Evolutionary conservation across 768 basidiomycete genomes (phyloP).

Genomic region (Termitomyces sp.): DNA sequence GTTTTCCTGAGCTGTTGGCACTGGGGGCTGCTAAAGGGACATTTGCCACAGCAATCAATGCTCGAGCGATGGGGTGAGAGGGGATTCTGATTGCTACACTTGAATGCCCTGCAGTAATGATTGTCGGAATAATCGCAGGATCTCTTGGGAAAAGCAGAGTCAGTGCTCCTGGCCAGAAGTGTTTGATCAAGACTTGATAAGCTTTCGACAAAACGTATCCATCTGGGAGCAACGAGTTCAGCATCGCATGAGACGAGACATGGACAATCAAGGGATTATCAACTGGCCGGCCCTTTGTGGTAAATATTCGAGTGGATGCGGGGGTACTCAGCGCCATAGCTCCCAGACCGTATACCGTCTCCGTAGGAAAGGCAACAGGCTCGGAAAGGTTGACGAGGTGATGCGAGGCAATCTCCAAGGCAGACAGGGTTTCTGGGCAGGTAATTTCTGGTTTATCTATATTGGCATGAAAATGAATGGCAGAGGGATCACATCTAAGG

Average conservation of each 20-base stretch:
- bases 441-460: conserved; percentile 46
- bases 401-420: conserved; percentile 54
- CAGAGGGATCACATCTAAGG: conserved; percentile 58
- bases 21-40: conserved; percentile 90
- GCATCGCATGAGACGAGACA: conserved; percentile 83
- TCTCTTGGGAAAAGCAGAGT: conserved; percentile 87
- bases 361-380: conserved; percentile 89
- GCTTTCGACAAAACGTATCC: conserved; percentile 55
- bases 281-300: conserved; percentile 85
- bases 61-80: conserved; percentile 87
- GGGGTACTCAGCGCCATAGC: conserved; percentile 67
- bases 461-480: conserved; percentile 51
- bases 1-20: conserved; percentile 92
- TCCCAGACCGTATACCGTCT: conserved; percentile 98
- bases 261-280: conserved; percentile 99
- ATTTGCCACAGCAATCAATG: conserved; percentile 73
- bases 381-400: conserved; percentile 46
- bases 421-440: conserved; percentile 45
- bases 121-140: conserved; percentile 55
- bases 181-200: conserved; percentile 72
- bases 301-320: conserved; percentile 75
- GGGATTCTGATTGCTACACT: conserved; percentile 94
- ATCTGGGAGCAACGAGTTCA: conserved; percentile 67
- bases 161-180: conserved; percentile 94
- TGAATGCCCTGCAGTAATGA: conserved; percentile 75